These are phyloP conservation scores for Phytophthora palmivora DNA, from an alignment of 352 stramenopile species.

Conservation along the genomic window DNA sequence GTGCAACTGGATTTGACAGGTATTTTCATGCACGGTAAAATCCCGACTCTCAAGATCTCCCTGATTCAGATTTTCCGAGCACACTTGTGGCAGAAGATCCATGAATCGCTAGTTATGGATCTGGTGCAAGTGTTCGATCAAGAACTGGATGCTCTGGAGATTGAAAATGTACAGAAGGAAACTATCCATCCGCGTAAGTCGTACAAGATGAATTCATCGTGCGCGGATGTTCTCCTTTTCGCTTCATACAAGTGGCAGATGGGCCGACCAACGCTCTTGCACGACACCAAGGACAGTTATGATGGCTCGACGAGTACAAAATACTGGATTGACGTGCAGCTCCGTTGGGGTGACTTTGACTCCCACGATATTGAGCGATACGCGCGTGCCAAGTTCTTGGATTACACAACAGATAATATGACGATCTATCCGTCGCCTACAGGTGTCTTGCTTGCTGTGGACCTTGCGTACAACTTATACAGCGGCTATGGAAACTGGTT, in stretches of 20 bases:
- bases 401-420: slow-evolving; percentile 99
- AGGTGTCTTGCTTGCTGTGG: slow-evolving; percentile 97
- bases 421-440: slow-evolving; percentile 99
- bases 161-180: slow-evolving; percentile 99
- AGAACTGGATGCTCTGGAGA: slow-evolving; percentile 98
- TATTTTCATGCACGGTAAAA: slow-evolving; percentile 99
- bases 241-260: slow-evolving; percentile 99
- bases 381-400: slow-evolving; percentile 98
- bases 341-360: slow-evolving; percentile 99
- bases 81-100: slow-evolving; percentile 99
- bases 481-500: slow-evolving; percentile 99
- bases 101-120: slow-evolving; percentile 99
- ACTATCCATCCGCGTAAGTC: slow-evolving; percentile 99
- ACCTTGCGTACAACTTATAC: slow-evolving; percentile 99
- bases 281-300: slow-evolving; percentile 98
- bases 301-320: slow-evolving; percentile 96
- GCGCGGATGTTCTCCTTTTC: slow-evolving; percentile 99
- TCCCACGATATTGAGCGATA: slow-evolving; percentile 99
- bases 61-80: slow-evolving; percentile 97
- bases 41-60: slow-evolving; percentile 99
- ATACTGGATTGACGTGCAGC: slow-evolving; percentile 99
- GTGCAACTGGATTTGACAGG: slow-evolving; percentile 99
- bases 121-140: slow-evolving; percentile 98
- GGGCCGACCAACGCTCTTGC: slow-evolving; percentile 76
- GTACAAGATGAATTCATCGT: slow-evolving; percentile 99